These are phyloP conservation scores for Protomyces inouyei DNA, from an alignment of 1,139 yeast genomes.

Conservation along the genomic window DNA sequence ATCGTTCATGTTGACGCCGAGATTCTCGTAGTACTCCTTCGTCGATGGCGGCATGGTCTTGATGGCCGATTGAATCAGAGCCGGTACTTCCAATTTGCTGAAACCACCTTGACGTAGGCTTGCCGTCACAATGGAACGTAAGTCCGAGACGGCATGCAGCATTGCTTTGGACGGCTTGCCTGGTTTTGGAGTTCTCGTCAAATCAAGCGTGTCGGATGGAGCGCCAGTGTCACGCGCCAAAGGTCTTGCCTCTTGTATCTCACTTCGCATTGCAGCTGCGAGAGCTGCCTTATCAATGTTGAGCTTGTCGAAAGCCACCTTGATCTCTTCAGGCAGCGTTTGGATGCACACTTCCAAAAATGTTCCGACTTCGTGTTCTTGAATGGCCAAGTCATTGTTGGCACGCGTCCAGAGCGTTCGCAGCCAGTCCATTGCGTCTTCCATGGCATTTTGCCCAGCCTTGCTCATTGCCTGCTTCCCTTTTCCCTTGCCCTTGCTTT, in stretches of 20 bases:
- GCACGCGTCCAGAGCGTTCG: conserved; percentile 1
- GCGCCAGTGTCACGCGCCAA: not conserved
- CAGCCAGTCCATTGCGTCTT: not conserved
- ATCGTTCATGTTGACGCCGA: not conserved
- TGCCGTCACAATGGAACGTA: not conserved
- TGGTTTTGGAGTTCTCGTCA: not conserved
- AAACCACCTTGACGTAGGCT: not conserved
- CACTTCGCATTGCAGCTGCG: not conserved
- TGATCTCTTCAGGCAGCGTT: not conserved
- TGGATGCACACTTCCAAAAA: not conserved
- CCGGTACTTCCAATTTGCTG: not conserved
- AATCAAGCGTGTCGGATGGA: not conserved
- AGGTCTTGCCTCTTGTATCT: not conserved
- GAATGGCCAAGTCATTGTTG: not conserved
- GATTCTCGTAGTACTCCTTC: not conserved
- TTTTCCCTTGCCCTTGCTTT: not conserved
- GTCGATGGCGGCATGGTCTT: not conserved
- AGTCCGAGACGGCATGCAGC: not conserved
- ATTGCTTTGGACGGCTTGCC: not conserved
- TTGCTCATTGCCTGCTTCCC: not conserved
- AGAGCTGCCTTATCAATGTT: not conserved
- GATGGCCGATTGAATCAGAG: not conserved
- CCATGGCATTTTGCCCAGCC: not conserved
- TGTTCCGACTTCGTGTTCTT: not conserved
- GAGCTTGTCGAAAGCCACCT: not conserved